Percentiles rank a stretch among this genome's conserved stretches.
Evolutionary conservation across 2,329 filamentous ascomycete genomes (phyloP).

Genomic region (Cadophora luteo-olivacea): DNA sequence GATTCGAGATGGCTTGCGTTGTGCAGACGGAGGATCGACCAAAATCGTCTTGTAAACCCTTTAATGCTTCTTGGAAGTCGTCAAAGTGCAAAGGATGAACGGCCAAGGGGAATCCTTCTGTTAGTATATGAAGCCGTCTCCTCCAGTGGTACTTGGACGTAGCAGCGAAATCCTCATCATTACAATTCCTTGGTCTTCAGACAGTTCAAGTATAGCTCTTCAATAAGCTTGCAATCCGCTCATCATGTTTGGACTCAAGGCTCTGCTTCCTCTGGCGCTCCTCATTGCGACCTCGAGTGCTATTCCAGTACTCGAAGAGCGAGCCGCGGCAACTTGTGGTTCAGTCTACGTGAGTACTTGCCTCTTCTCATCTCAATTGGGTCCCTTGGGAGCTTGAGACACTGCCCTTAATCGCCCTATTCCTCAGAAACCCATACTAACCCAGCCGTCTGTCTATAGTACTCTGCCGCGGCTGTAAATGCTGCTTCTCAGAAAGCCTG

Average conservation of each 20-base stretch:
- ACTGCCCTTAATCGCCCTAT: background rate
- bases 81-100: background rate
- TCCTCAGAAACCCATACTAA: background rate
- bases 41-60: background rate
- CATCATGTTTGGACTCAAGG: slow-evolving; percentile 25
- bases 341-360: slow-evolving; percentile 44
- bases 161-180: background rate
- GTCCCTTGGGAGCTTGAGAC: background rate
- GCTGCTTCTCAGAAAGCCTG: slow-evolving; percentile 59
- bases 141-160: background rate
- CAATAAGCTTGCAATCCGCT: background rate
- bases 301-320: slow-evolving; percentile 46
- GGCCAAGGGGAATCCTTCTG: background rate
- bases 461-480: slow-evolving; percentile 56
- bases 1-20: background rate
- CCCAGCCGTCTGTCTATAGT: slow-evolving; percentile 38
- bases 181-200: background rate
- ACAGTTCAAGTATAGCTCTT: background rate
- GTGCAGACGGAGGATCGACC: background rate
- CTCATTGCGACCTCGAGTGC: slow-evolving; percentile 23
- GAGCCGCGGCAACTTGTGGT: slow-evolving; percentile 59
- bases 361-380: background rate
- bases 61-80: slow-evolving; percentile 5
- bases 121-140: slow-evolving; percentile 12
- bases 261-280: slow-evolving; percentile 29